Base-by-base conservation (phyloP, 2,329 filamentous ascomycete genomes). In the Pseudogymnoascus sp. region DNA sequence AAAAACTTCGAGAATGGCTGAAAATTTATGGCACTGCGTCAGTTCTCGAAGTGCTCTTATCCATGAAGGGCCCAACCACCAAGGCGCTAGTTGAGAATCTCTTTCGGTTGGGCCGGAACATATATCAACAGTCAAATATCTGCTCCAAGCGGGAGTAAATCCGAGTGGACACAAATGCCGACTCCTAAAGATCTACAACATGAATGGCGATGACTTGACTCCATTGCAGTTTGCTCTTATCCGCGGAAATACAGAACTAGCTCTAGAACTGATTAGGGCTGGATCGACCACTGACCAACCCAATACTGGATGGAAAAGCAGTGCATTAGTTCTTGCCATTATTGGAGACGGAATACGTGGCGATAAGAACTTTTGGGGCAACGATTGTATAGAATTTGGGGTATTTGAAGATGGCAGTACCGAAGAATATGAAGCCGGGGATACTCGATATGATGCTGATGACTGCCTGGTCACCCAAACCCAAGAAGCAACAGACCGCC, bases 41-140 rank as follows among this genome's bases (percentile, higher is more conserved):
- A 8, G 16, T 64, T 9, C 19, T 64, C 11, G 55, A 63, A 59
- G 52, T 38, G n/a, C 61, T 64, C 33, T 45, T 33, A 9, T 58
- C 58, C 19, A 39, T 59, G n/a, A 42, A 60, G 49, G 63, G 58
- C 28, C 62, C 63, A 25, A 63, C 63, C 11, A 35, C 58, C 4
- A 61, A 64, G 35, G 42, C 62, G 4, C 58, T 64, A 22, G 2
- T 36, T 16, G 63, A 64, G 19, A 61, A 63, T 55, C 30, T 64
- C 2, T 63, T 64, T 63, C 22, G 55, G 4, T 38, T n/a, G n/a
- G n/a, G n/a, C n/a, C n/a, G n/a, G n/a, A n/a, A n/a, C n/a, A n/a
- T 63, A 19, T 58, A 58, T 19, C 28, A 42, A 64, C 61, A 30
- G 39, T 61, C 35, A 64, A 63, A n/a, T 19, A 58, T 42, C 28